phyloP scores from a whole-genome alignment of 1,284 basidiomycete genomes.

The Cryptococcus sp. region DNA sequence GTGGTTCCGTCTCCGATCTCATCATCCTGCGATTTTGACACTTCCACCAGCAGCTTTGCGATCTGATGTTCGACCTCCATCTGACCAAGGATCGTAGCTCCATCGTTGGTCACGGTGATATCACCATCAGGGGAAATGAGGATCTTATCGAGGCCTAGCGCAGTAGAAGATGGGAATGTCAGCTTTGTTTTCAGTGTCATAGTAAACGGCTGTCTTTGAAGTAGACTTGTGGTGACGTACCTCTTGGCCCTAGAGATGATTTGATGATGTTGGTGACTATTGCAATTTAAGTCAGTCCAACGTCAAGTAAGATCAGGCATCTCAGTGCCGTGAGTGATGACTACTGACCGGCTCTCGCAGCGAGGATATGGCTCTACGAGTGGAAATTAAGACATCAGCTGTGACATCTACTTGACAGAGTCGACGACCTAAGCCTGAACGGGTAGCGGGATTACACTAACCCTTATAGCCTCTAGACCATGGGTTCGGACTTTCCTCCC shows the following conservation, averaged over 20 bases:
- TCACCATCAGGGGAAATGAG: constrained; percentile 97
- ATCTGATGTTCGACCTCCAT: constrained; percentile 99
- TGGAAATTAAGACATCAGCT: not conserved
- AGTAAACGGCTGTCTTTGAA: not conserved
- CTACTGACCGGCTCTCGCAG: constrained; percentile 61
- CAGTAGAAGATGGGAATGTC: not conserved
- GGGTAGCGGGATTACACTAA: constrained; percentile 50
- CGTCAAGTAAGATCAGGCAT: not conserved
- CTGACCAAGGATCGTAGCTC: constrained; percentile 90
- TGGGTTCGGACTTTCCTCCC: constrained; percentile 91
- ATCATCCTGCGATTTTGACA: constrained; percentile 97
- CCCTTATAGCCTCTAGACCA: constrained; percentile 95
- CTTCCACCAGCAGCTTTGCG: constrained; percentile 93
- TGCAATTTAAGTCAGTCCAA: not conserved
- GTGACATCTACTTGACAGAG: too few species aligned
- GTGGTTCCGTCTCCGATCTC: constrained; percentile 99
- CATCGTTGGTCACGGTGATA: constrained; percentile 98
- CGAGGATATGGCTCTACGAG: constrained; percentile 94
- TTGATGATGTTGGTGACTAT: constrained; percentile 91
- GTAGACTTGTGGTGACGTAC: constrained; percentile 53
- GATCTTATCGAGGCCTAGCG: constrained; percentile 96
- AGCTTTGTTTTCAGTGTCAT: not conserved
- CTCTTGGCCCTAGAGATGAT: constrained; percentile 91
- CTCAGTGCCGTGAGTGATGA: not conserved
- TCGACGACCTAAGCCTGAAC: constrained; percentile 6